Conservation (phyloP, 208 protist species). For the Acanthamoeba triangularis region DNA sequence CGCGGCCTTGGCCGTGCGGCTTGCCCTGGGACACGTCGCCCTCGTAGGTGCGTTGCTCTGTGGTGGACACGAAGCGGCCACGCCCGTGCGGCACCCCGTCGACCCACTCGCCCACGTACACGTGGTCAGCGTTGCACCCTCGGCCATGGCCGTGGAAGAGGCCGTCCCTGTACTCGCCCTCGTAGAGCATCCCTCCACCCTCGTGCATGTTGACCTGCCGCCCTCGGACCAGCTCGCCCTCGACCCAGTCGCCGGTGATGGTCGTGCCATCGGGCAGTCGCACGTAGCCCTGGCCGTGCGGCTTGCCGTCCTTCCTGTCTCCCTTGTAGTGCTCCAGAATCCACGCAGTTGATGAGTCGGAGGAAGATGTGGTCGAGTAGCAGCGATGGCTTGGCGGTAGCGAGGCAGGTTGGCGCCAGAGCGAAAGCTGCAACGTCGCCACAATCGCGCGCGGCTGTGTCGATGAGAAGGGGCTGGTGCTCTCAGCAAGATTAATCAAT, state of each 20-base stretch:
- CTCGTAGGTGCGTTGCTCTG: not conserved
- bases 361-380: not conserved
- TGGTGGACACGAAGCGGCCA: not conserved
- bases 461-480: no score
- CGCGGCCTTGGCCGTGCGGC: not conserved
- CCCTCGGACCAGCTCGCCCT: not conserved
- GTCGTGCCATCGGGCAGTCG: constrained; percentile 8
- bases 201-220: not conserved
- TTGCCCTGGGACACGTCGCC: constrained; percentile 12
- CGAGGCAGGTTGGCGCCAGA: no score
- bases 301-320: not conserved
- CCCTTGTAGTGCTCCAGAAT: not conserved
- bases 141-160: not conserved
- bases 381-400: not conserved
- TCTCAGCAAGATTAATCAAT: no score
- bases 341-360: not conserved
- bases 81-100: not conserved
- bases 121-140: not conserved
- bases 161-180: constrained; percentile 5
- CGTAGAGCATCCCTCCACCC: not conserved
- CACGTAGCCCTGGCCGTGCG: not conserved
- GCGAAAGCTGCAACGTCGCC: no score
- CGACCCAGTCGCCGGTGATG: not conserved
- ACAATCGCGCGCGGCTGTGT: no score
- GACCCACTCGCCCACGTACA: constrained; percentile 12